Evolutionary conservation across 768 basidiomycete genomes (phyloP).

Genomic region (Lanmaoa rubissima): DNA sequence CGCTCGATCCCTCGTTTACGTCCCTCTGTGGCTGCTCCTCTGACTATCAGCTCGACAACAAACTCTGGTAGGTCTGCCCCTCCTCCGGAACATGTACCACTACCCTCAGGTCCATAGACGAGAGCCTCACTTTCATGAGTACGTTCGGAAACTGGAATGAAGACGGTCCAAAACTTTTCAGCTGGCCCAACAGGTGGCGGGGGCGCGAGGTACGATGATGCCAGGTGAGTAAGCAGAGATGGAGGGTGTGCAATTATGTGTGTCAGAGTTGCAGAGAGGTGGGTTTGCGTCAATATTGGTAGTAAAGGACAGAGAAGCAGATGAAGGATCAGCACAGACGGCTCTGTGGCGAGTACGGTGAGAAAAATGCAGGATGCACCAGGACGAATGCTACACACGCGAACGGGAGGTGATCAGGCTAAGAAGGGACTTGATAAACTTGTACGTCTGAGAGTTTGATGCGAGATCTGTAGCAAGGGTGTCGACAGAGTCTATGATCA

Average conservation of each 20-base stretch:
- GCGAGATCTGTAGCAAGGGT: conserved; percentile 58
- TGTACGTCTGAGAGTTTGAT: conserved; percentile 52
- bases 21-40: conserved; percentile 41
- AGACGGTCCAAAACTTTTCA: conserved; percentile 80
- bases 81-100: conserved; percentile 39
- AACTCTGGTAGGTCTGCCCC: conserved; percentile 45
- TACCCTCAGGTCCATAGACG: conserved; percentile 55
- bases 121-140: conserved; percentile 56
- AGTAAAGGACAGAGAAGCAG: conserved; percentile 48
- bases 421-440: conserved; percentile 49
- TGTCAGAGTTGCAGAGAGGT: conserved; percentile 62
- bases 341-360: conserved; percentile 33
- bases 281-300: conserved; percentile 55
- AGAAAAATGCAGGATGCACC: conserved; percentile 1
- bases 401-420: conserved; percentile 44
- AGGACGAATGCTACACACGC: conserved; percentile 37
- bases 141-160: conserved; percentile 67
- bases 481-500: conserved; percentile 73
- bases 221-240: conserved; percentile 62
- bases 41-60: conserved; percentile 59
- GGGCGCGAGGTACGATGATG: conserved; percentile 65
- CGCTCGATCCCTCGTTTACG: conserved; percentile 58
- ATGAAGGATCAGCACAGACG: conserved; percentile 63
- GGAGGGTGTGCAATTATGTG: conserved; percentile 72
- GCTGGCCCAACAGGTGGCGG: conserved; percentile 62